phyloP scores from a whole-genome alignment of 2,329 filamentous ascomycete genomes.

The Emmonsia crescens region DNA sequence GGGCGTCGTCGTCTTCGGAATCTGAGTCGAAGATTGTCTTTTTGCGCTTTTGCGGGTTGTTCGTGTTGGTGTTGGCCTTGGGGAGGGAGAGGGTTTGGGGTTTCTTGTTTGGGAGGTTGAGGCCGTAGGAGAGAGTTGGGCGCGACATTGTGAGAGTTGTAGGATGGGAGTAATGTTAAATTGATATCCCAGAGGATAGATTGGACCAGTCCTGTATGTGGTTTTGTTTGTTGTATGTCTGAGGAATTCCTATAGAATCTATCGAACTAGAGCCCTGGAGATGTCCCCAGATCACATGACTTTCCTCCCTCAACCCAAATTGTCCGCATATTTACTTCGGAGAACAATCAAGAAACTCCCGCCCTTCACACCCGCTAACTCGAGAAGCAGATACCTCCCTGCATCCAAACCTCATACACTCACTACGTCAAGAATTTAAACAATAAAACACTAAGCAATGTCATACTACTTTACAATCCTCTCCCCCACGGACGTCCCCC shows the following conservation, averaged over 20 bases:
- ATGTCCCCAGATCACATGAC: neutral
- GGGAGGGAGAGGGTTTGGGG: slow-evolving; percentile 11
- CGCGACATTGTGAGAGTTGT: slow-evolving; percentile 16
- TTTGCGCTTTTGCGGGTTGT: slow-evolving; percentile 36
- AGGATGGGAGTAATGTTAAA: neutral
- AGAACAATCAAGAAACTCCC: neutral
- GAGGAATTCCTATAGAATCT: neutral
- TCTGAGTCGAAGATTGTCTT: slow-evolving; percentile 38
- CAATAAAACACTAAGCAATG: slow-evolving; percentile 45
- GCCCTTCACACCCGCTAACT: neutral
- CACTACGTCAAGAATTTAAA: neutral
- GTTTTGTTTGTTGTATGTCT: neutral
- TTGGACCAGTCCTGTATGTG: neutral
- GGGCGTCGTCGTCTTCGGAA: slow-evolving; percentile 19
- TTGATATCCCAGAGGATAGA: neutral
- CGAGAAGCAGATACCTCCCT: neutral
- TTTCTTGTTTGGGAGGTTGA: slow-evolving; percentile 33
- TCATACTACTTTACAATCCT: slow-evolving; percentile 98
- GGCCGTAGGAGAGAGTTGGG: slow-evolving; percentile 31
- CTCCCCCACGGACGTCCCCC: slow-evolving; percentile 85
- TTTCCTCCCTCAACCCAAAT: neutral
- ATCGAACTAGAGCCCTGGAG: neutral
- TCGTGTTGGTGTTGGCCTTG: slow-evolving; percentile 16
- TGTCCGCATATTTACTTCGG: no score
- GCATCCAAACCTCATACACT: neutral